phyloP scores from a whole-genome alignment of 2,329 filamentous ascomycete species.

The Colletotrichum australisinense region DNA sequence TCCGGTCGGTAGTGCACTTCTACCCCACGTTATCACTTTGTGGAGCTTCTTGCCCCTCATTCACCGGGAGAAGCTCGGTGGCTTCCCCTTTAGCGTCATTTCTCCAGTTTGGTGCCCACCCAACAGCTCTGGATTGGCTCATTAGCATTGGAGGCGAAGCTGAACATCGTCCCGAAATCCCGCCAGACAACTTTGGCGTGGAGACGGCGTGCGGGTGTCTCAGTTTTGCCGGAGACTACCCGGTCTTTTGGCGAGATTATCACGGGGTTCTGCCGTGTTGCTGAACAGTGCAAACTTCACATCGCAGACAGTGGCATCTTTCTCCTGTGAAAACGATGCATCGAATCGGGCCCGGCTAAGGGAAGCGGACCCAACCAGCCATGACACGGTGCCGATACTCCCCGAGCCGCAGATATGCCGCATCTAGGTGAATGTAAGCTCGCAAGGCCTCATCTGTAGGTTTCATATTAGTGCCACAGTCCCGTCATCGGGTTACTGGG shows the following conservation, averaged over 20 bases:
- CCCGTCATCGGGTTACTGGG: background rate
- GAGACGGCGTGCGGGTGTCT: background rate
- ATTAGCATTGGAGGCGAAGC: slow-evolving; percentile 8
- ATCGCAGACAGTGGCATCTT: background rate
- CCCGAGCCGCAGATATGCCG: background rate
- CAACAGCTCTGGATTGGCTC: slow-evolving; percentile 13
- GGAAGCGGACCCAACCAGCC: background rate
- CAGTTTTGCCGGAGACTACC: background rate
- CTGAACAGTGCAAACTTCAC: background rate
- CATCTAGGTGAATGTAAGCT: background rate
- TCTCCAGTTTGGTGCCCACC: slow-evolving; percentile 6
- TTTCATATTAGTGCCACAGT: background rate
- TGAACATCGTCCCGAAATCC: slow-evolving; percentile 34
- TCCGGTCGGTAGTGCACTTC: background rate
- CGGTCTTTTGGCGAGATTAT: background rate
- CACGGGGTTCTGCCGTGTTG: slow-evolving; percentile 5
- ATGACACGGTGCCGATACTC: background rate
- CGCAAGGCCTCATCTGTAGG: background rate
- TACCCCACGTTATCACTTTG: slow-evolving; percentile 25
- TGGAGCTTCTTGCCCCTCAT: slow-evolving; percentile 20
- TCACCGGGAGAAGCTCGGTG: slow-evolving; percentile 19
- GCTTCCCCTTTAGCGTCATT: background rate
- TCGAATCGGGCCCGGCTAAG: background rate
- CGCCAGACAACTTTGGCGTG: slow-evolving; percentile 9
- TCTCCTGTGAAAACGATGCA: background rate